Conservation (phyloP, 2,329 filamentous ascomycete genomes). For the Fusarium chuoi region DNA sequence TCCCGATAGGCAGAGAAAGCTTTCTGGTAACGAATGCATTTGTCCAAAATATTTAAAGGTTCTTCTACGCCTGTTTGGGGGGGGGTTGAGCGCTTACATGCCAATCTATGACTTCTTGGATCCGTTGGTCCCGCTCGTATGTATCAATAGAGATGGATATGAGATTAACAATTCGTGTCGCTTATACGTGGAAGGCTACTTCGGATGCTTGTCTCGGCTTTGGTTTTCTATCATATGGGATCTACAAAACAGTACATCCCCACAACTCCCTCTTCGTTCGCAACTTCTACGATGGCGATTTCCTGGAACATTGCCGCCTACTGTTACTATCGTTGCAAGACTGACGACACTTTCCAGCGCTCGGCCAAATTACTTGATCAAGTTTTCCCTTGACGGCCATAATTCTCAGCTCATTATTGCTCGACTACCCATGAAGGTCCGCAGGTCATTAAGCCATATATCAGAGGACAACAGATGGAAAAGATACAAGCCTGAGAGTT, state of each 20-base stretch:
- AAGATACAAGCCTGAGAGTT: accelerated
- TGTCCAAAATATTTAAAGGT: too few relatives aligned
- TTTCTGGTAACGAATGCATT: too few relatives aligned
- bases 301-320: accelerated
- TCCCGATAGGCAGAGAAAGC: too few relatives aligned
- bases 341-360: accelerated
- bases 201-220: accelerated
- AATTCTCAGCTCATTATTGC: accelerated
- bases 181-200: too few relatives aligned
- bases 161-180: too few relatives aligned
- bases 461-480: accelerated
- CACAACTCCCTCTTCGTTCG: accelerated
- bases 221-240: not conserved
- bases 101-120: too few relatives aligned
- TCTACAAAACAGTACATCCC: accelerated
- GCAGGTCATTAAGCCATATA: accelerated
- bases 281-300: not conserved
- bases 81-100: too few relatives aligned
- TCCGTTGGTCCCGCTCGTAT: too few relatives aligned
- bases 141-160: too few relatives aligned
- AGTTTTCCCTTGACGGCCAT: accelerated
- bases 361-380: not conserved
- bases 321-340: accelerated
- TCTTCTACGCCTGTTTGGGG: too few relatives aligned
- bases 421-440: too few relatives aligned